These are phyloP conservation scores for Liquidambar formosana DNA, from an alignment of 164 flowering plant genomes.

Conservation along the genomic window DNA sequence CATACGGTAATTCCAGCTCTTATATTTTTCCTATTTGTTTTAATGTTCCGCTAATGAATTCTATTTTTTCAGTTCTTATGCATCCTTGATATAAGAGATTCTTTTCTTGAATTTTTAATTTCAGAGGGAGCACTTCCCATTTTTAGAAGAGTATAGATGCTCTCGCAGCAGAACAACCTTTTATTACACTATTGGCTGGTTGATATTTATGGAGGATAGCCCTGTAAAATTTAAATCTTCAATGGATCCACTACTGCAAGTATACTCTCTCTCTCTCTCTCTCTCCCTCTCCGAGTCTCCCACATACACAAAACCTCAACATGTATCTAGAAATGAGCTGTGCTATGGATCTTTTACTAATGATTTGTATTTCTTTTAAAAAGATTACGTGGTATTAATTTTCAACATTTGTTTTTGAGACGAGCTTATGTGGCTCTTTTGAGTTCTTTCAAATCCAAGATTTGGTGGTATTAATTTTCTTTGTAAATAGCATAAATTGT, in stretches of 20 bases:
- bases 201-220: slow-evolving; percentile 96
- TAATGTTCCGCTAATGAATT: background rate
- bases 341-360: no score
- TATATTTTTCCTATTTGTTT: slow-evolving; percentile 7
- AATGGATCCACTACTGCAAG: slow-evolving; percentile 91
- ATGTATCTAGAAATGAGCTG: no score
- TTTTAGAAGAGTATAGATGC: slow-evolving; percentile 78
- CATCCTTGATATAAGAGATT: background rate
- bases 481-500: no score
- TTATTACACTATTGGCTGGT: slow-evolving; percentile 87
- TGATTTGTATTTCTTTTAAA: no score
- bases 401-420: no score
- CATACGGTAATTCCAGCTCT: slow-evolving; percentile 65
- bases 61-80: background rate
- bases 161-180: slow-evolving; percentile 96
- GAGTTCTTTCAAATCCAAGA: no score
- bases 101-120: slow-evolving; percentile 10
- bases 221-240: slow-evolving; percentile 85
- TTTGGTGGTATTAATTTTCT: no score
- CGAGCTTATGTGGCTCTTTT: no score
- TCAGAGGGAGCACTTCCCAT: slow-evolving; percentile 96
- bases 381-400: no score
- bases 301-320: background rate
- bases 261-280: slow-evolving; percentile 25
- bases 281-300: slow-evolving; percentile 4